Evolutionary conservation across 2,329 filamentous ascomycete species (phyloP), one percentile per base, ranked within the genome.

Genomic region (Colletotrichum sp.): DNA sequence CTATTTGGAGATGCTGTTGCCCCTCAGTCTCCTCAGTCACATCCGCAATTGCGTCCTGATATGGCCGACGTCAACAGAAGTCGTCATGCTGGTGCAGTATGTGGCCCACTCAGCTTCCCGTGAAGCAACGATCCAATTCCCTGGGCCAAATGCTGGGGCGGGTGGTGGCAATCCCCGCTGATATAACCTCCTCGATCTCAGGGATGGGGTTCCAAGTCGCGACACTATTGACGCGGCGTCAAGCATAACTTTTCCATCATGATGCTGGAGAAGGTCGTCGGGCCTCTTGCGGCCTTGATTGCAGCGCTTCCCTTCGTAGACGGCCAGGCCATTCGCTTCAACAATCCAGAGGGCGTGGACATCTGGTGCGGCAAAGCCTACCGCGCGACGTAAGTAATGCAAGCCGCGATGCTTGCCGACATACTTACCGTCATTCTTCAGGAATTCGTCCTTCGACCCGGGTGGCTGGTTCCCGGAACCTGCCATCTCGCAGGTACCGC

Each of bases 381-480:
- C 28, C 74, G 70, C 32, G 16, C 74, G 12, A 60, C 70, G 74
- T 76, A 55, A n/a, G 74, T 69, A 18, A n/a, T 24, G 9, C 36
- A 32, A 55, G 1, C 10, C 3, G 3, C 18, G 7, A n/a, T 39
- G 62, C 32, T 39, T 1, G 24, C 16, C 3, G 30, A n/a, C 22
- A 55, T 6, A 2, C 59, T 15, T 8, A 24, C 1, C 24, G 66
- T 9, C 8, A 62, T 18, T 9, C 15, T 13, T 5, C 57, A 84
- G 84, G 52, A 83, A 83, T 71, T 84, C 85, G 1, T 84, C 83
- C 65, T 89, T 88, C 73, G 83, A 88, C 36, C 87, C 87, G 0
- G 87, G 87, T 71, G 87, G 87, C 6, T 83, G 87, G 78, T 85
- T 84, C 1, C 78, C 82, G 13, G 83, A 84, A 75, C 87, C 87